Evolutionary conservation across 306 rosid species (phyloP).

Genomic region (Coriaria nepalensis): DNA sequence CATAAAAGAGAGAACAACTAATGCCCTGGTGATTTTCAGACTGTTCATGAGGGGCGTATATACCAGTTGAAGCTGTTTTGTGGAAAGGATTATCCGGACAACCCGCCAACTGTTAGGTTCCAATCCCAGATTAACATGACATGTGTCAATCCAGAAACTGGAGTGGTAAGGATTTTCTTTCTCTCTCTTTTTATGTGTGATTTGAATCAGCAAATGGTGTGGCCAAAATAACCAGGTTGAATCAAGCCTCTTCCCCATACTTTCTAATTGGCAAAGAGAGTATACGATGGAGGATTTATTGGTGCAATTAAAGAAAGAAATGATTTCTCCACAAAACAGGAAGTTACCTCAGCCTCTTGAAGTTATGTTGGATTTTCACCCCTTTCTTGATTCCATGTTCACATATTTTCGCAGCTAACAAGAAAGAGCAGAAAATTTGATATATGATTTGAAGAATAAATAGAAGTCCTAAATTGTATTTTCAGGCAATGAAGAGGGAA

Average conservation of each 20-base stretch:
- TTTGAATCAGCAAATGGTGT: slow-evolving; percentile 21
- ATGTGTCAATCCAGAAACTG: slow-evolving; percentile 74
- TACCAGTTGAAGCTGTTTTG: slow-evolving; percentile 88
- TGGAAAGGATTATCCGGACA: slow-evolving; percentile 83
- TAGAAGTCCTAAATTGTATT: slow-evolving; percentile 9
- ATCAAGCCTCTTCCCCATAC: slow-evolving; percentile 83
- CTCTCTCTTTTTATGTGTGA: slow-evolving; percentile 9
- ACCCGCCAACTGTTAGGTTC: slow-evolving; percentile 87
- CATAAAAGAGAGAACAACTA: background rate
- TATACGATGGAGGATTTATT: slow-evolving; percentile 80
- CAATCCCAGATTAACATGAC: slow-evolving; percentile 92
- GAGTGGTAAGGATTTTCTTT: slow-evolving; percentile 50
- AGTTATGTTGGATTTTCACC: slow-evolving; percentile 35
- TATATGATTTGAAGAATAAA: slow-evolving; percentile 8
- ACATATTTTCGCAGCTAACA: too few species aligned
- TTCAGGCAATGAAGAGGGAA: slow-evolving; percentile 82
- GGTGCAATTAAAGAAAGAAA: slow-evolving; percentile 89
- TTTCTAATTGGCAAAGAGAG: slow-evolving; percentile 88
- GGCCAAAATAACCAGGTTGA: slow-evolving; percentile 56
- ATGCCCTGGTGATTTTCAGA: slow-evolving; percentile 33
- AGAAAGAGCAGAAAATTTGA: background rate
- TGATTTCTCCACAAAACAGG: slow-evolving; percentile 88
- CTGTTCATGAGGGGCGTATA: slow-evolving; percentile 92
- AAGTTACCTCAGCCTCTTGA: slow-evolving; percentile 89
- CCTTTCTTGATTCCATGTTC: background rate